Base-by-base conservation (phyloP, 139 green algal species). In the Tetraselmis striata region DNA sequence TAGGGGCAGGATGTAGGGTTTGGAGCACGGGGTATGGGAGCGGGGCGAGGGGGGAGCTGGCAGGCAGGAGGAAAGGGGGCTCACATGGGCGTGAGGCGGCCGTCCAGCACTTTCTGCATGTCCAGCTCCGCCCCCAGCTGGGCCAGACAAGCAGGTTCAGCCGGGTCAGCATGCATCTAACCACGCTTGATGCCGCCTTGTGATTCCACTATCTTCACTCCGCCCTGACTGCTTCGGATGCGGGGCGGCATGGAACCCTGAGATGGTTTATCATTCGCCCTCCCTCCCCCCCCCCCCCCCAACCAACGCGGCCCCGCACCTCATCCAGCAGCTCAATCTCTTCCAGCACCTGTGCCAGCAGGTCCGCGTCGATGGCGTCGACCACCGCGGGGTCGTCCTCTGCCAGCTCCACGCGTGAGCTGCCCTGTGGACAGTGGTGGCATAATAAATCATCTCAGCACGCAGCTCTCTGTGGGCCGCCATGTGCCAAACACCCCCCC, bases 241-340 rank as follows among this genome's bases (percentile, higher is more conserved):
- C n/a, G n/a, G n/a, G n/a, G n/a, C n/a, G n/a, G n/a, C n/a, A n/a
- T n/a, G n/a, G n/a, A n/a, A n/a, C n/a, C n/a, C n/a, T n/a, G n/a
- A n/a, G n/a, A 5, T 67, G 23, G 11, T 80, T 45, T 11, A 31
- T 2, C 18, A 67, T 30, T 76, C 2, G 29, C 76, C 1, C 2
- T 58, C 32, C 31, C 67, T 31, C 2, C 80, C 0, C 67, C 23
- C 77, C 1, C 78, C 5, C 24, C 0, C 83, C 27, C 78, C 89
- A n/a, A n/a, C n/a, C n/a, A n/a, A n/a, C n/a, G n/a, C n/a, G n/a
- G n/a, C n/a, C n/a, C n/a, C n/a, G n/a, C n/a, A 67, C 45, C 45
- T 89, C 92, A 83, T 95, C 84, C 74, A 96, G 84, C 82, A 96
- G 86, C 85, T 96, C 92, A 58, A 95, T 82, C 79, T 95, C 92